Evolutionary conservation across 768 basidiomycete genomes (phyloP), one percentile per base, ranked within the genome.

Genomic region (Pholiota conissans): DNA sequence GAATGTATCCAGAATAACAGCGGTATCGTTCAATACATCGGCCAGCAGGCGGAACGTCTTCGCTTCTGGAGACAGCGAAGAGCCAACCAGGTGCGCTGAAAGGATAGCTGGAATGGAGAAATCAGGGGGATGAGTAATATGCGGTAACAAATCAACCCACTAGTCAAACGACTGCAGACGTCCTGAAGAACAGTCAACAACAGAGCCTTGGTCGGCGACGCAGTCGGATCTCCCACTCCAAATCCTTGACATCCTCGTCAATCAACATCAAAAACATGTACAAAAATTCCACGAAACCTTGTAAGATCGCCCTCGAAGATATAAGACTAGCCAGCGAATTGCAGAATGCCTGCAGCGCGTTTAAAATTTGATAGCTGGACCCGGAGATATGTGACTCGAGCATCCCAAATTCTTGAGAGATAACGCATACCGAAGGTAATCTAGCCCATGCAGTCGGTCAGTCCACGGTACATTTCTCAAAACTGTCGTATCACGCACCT

Each of bases 41-140:
- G 86, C 88, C 24, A 87, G 74, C 49, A 87, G 74, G 13, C 87
- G 82, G 61, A 86, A 90, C 0, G 77, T 84, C 67, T 89, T 90
- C 0, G 86, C 85, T 71, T 90, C 87, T 3, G 88, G 85, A 29
- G 79, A 83, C 3, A 90, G 78, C 0, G 81, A 84, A 0, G 87
- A 83, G 2, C 88, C 87, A 18, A 89, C 71, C 39, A 77, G 73
- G 64, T 86, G 86, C 1, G 84, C 88, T 3, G 77, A 82, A 6
- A 83, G 60, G 45, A 90, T 88, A 7, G 88, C 88, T 89, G 49
- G 29, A 26, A 28, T 28, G 30, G 55, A 24, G n/a, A 9, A 20
- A 32, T 22, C 26, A 27, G 55, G 26, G 18, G 10, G 27, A 27
- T 51, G n/a, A 50, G 49, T 51, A 26, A 37, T 57, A 14, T 5